Evolutionary conservation across 2,329 filamentous ascomycete species (phyloP), one percentile per base, ranked within the genome.

Genomic region (Fusarium chaquense): DNA sequence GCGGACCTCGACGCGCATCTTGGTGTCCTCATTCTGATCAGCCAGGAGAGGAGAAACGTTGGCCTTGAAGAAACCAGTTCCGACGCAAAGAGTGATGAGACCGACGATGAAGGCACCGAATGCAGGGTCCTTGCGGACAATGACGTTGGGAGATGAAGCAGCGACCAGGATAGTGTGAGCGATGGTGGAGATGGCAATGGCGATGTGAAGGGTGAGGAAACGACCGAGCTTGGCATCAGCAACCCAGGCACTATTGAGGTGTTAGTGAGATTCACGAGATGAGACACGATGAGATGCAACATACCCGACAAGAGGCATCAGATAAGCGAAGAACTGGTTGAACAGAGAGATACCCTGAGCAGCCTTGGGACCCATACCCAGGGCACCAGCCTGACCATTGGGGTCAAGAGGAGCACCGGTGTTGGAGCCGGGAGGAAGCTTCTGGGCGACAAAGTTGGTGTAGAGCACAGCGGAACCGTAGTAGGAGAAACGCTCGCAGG

Each of bases 61-160:
- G 68, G 90, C 87, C 83, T 94, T 95, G 86, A 94, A 93, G 74
- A 92, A 91, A 66, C 92, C 92, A 2, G 91, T 93, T 44, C 92
- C 92, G 32, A 93, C 78, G 70, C 84, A 83, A 40, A 86, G 82
- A 26, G 76, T 75, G 35, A 85, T 74, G 33, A 85, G 80, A n/a
- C 90, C 91, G 76, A 93, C 87, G 75, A 93, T 85, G 73, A 93
- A 91, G 53, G 87, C 89, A 2, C 83, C 90, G 46, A 93, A 86
- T 0, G 90, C 83, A 15, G 83, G 82, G 18, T 89, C 84, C 36
- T 81, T 80, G 67, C 87, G 80, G 45, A 86, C 80, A 47, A 93
- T 89, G 49, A 91, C 87, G 5, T 77, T 74, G 0, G 91, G 91
- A 2, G 91, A 81, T 18, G 91, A 86, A 4, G 90, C 88, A 32